Evolutionary conservation across 495 filamentous ascomycete genomes (phyloP).

Genomic region (Penicillium flavigenum): DNA sequence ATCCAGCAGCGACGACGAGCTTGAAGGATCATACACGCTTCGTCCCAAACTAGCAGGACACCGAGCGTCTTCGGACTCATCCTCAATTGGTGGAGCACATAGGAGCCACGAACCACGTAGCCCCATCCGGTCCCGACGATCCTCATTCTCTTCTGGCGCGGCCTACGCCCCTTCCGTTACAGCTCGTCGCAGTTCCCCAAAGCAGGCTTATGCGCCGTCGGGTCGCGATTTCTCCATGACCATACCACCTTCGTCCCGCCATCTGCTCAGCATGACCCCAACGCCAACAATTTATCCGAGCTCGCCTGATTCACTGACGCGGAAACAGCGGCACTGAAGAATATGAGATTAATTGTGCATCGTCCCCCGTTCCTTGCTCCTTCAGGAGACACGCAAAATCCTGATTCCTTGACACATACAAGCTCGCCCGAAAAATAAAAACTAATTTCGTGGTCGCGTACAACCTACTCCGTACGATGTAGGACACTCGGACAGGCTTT

Average conservation of each 20-base stretch:
- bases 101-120: slow-evolving; percentile 11
- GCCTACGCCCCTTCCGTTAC: slow-evolving; percentile 12
- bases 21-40: slow-evolving; percentile 9
- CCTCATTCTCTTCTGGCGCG: slow-evolving; percentile 23
- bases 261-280: slow-evolving; percentile 36
- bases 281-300: slow-evolving; percentile 21
- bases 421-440: background rate
- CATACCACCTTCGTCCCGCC: slow-evolving; percentile 31
- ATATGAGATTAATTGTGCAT: background rate
- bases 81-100: slow-evolving; percentile 9
- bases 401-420: background rate
- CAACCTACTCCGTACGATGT: background rate
- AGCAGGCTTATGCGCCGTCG: slow-evolving; percentile 19
- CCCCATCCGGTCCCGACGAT: slow-evolving; percentile 25
- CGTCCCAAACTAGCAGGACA: slow-evolving; percentile 4
- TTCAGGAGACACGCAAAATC: background rate
- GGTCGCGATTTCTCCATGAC: slow-evolving; percentile 28
- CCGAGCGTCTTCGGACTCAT: slow-evolving; percentile 23
- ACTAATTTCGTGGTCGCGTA: background rate
- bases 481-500: background rate
- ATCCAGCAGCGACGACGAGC: slow-evolving; percentile 31
- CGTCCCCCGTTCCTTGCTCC: background rate
- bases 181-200: slow-evolving; percentile 17
- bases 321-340: slow-evolving; percentile 19
- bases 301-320: slow-evolving; percentile 23